A percentile compares a stretch with the other conserved stretches of the same genome.
Conservation (phyloP, 73 alveolate species). For the Paramecium sonneborni region DNA sequence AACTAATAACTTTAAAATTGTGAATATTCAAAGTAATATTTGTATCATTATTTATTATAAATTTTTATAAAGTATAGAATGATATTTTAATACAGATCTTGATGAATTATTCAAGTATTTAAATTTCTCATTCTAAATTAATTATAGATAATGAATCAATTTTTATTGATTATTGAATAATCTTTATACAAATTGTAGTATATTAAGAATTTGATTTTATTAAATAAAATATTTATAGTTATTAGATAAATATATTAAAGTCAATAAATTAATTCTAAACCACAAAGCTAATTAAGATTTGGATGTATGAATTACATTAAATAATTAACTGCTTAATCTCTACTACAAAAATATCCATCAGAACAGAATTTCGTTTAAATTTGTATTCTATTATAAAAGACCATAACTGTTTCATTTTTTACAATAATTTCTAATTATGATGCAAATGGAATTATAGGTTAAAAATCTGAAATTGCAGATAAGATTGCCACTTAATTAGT, state of each 20-base stretch:
- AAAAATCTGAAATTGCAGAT: neutral
- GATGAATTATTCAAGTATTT: too few relatives aligned
- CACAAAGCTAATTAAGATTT: slow-evolving; percentile 4
- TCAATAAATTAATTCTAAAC: neutral
- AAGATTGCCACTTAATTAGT: slow-evolving; percentile 26
- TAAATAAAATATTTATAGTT: neutral
- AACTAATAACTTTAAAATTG: too few relatives aligned
- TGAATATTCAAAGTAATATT: too few relatives aligned
- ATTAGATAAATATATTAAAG: neutral
- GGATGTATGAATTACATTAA: slow-evolving; percentile 25
- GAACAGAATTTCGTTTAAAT: neutral
- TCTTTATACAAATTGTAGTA: too few relatives aligned
- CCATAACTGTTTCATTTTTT: neutral
- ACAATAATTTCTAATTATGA: neutral
- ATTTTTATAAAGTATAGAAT: too few relatives aligned
- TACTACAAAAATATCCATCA: neutral
- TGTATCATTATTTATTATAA: too few relatives aligned
- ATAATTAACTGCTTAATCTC: neutral
- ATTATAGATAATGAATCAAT: too few relatives aligned
- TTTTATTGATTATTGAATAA: too few relatives aligned
- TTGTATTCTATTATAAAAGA: neutral
- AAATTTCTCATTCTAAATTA: too few relatives aligned
- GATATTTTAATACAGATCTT: too few relatives aligned
- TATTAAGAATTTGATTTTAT: too few relatives aligned
- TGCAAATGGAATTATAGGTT: slow-evolving; percentile 22